Conservation (phyloP, 345 rosid genomes). For the Populus alba region DNA sequence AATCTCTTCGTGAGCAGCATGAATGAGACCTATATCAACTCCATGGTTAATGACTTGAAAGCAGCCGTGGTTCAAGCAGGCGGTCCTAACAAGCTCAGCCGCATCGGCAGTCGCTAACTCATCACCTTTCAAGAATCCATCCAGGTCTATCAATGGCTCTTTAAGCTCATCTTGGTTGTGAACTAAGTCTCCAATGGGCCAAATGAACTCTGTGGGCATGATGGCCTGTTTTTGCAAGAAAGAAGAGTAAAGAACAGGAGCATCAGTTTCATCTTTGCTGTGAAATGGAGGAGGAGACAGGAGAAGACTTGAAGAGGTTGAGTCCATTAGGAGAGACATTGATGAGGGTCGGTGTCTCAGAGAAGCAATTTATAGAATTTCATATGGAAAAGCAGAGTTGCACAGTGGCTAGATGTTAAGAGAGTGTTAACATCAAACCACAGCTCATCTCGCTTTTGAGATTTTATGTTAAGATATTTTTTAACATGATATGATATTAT, state of each 20-base stretch:
- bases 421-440: no score
- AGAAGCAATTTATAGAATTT: constrained; percentile 15
- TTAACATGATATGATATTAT: no score
- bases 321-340: constrained; percentile 28
- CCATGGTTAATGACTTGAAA: constrained; percentile 63
- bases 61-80: constrained; percentile 57
- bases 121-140: constrained; percentile 42
- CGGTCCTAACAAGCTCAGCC: constrained; percentile 34
- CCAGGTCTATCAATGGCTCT: constrained; percentile 51
- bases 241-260: constrained; percentile 28
- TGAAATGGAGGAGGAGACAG: constrained; percentile 4
- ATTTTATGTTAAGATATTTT: no score
- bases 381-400: background rate
- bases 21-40: constrained; percentile 35
- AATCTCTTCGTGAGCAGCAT: constrained; percentile 31
- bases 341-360: background rate
- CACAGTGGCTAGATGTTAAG: no score
- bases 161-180: constrained; percentile 31
- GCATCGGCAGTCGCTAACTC: constrained; percentile 31
- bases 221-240: constrained; percentile 27
- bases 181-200: constrained; percentile 44
- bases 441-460: no score
- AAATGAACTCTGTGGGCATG: constrained; percentile 45
- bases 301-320: constrained; percentile 17
- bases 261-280: constrained; percentile 1